Evolutionary conservation across 1,139 yeast genomes (phyloP).

Genomic region (Yamadazyma dendronema): DNA sequence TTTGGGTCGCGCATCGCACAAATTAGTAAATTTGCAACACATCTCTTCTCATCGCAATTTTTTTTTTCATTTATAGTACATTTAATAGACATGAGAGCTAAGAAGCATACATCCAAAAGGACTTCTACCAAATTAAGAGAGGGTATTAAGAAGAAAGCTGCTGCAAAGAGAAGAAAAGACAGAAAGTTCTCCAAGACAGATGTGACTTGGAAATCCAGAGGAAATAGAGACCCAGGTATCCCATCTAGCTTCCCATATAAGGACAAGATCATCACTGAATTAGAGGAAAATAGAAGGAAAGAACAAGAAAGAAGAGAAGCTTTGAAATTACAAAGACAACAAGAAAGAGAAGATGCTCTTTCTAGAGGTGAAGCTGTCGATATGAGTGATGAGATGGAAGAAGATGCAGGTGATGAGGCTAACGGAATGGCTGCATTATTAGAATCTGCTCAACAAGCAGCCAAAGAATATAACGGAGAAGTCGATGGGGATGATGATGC

Average conservation of each 20-base stretch:
- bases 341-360: conserved; percentile 46
- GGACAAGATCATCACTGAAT: conserved; percentile 74
- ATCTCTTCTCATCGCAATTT: conserved; percentile 8
- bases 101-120: conserved; percentile 80
- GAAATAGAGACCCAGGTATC: conserved; percentile 86
- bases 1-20: conserved; percentile 3
- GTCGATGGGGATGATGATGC: conserved; percentile 41
- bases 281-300: conserved; percentile 67
- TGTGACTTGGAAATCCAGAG: conserved; percentile 86
- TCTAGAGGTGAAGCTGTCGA: conserved; percentile 43
- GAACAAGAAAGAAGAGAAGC: conserved; percentile 62
- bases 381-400: conserved; percentile 37
- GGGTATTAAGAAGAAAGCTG: conserved; percentile 93
- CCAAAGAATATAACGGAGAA: conserved; percentile 66
- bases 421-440: conserved; percentile 81
- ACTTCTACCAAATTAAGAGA: conserved; percentile 89
- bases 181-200: conserved; percentile 81
- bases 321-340: conserved; percentile 44
- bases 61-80: background rate
- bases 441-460: conserved; percentile 86
- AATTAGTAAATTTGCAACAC: background rate
- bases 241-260: conserved; percentile 95
- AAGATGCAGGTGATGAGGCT: conserved; percentile 36
- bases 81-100: conserved; percentile 39
- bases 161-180: conserved; percentile 87